phyloP scores from a whole-genome alignment of 2,329 filamentous ascomycete species.

The Ceratocystis variospora region DNA sequence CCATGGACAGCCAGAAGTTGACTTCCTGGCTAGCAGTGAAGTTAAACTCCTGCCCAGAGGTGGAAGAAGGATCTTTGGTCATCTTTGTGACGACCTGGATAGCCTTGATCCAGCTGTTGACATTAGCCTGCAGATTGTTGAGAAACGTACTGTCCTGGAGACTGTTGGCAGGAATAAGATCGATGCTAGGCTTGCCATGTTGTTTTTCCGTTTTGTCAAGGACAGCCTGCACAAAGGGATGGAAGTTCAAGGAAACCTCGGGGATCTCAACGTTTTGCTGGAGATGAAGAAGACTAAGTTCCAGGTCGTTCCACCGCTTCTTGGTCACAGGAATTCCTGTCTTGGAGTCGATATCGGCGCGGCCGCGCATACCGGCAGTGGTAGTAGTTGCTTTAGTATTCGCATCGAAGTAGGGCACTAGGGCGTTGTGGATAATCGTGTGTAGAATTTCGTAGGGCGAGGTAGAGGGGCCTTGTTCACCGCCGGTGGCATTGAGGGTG shows the following conservation, averaged over 20 bases:
- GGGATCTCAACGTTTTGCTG: conserved; percentile 98
- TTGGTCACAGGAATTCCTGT: conserved; percentile 94
- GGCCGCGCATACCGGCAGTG: conserved; percentile 51
- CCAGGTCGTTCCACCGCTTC: conserved; percentile 89
- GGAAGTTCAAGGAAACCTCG: conserved; percentile 72
- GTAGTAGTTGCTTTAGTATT: conserved; percentile 66
- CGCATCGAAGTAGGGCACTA: conserved; percentile 95
- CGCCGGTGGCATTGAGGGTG: conserved; percentile 49
- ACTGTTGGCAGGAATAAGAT: conserved; percentile 61
- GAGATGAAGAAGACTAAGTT: conserved; percentile 76
- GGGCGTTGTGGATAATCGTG: conserved; percentile 75
- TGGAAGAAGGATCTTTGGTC: conserved; percentile 63
- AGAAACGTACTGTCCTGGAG: conserved; percentile 82
- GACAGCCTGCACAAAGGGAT: conserved; percentile 74
- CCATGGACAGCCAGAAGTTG: conserved; percentile 98
- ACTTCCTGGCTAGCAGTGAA: conserved; percentile 86
- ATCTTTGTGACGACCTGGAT: conserved; percentile 95
- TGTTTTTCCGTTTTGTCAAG: conserved; percentile 61
- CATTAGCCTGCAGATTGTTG: conserved; percentile 82
- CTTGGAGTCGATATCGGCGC: conserved; percentile 77
- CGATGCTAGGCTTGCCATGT: conserved; percentile 56
- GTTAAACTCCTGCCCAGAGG: conserved; percentile 38
- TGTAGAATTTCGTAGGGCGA: conserved; percentile 89
- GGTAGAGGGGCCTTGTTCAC: conserved; percentile 56
- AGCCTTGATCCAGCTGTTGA: conserved; percentile 97